phyloP scores from a whole-genome alignment of 768 basidiomycete species.

The Tephrocybe sp. region DNA sequence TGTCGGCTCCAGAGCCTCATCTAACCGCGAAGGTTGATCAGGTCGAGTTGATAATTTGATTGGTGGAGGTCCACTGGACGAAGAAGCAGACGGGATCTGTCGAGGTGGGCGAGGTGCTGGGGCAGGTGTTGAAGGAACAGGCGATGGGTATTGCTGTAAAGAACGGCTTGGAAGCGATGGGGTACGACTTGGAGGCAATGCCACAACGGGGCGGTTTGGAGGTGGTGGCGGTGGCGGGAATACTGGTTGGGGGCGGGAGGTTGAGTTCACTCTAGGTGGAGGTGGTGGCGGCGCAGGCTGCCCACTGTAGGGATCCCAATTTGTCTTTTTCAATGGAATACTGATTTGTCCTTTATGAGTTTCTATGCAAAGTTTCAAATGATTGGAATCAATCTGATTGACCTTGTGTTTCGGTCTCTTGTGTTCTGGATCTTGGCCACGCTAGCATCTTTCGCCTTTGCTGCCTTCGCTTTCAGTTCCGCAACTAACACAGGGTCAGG shows the following conservation, averaged over 20 bases:
- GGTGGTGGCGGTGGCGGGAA: slow-evolving; percentile 24
- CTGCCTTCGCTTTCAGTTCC: slow-evolving; percentile 66
- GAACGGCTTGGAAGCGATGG: slow-evolving; percentile 14
- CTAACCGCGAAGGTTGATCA: slow-evolving; percentile 12
- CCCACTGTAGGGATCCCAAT: slow-evolving; percentile 63
- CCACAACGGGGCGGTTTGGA: slow-evolving; percentile 9
- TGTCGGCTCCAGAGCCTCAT: slow-evolving; percentile 16
- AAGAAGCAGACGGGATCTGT: slow-evolving; percentile 1
- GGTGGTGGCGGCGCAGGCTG: slow-evolving; percentile 50
- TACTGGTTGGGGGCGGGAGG: slow-evolving; percentile 26
- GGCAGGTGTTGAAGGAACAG: slow-evolving; percentile 9
- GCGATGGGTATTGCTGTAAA: slow-evolving; percentile 22
- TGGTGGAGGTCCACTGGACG: slow-evolving; percentile 29
- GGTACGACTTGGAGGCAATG: slow-evolving; percentile 11
- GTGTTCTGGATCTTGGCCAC: slow-evolving; percentile 53
- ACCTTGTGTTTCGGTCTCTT: slow-evolving; percentile 57
- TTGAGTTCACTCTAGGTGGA: slow-evolving; percentile 36
- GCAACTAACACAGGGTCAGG: slow-evolving; percentile 42
- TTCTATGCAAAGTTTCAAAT: too few relatives aligned
- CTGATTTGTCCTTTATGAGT: slow-evolving; percentile 30
- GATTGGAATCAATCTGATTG: not conserved
- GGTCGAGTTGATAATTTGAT: slow-evolving; percentile 32
- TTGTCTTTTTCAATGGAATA: slow-evolving; percentile 57
- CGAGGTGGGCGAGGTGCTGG: slow-evolving; percentile 18
- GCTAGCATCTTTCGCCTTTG: slow-evolving; percentile 57